Evolutionary conservation across 1,284 basidiomycete species (phyloP), one percentile per base, ranked within the genome.

Genomic region (Flammula alnicola): DNA sequence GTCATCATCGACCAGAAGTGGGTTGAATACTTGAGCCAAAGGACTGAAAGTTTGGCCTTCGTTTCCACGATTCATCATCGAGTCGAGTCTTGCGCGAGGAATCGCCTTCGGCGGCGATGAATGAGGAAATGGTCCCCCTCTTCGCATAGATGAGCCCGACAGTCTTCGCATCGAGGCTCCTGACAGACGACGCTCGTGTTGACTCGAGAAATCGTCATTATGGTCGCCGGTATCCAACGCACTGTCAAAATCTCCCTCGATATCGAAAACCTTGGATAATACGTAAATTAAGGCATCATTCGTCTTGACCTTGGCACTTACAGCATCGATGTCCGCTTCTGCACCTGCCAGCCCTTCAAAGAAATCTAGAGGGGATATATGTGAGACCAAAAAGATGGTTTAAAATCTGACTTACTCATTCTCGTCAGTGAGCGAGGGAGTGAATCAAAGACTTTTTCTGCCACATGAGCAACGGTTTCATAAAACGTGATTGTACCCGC

Each of bases 271-370:
- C 77, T 91, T 58, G 4, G 9, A 16, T 6, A 36, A 16, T 25
- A 40, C 22, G 22, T 20, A 11, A 29, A 11, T 20, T 3, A 33
- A 14, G 16, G 19, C 14, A 20, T 14, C 10, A 41, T 35, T 10
- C 37, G 43, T 6, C 37, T 16, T 20, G 4, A 12, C 27, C 14
- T 27, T 20, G 14, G 20, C 7, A 70, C 82, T 14, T 60, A 89
- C 87, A 7, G 80, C 78, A 56, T 85, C 85, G 51, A 94, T 91
- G 61, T 93, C 91, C 9, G 80, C 77, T 47, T 80, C 81, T 1
- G 84, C 79, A 1, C 91, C 91, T 25, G 80, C 84, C 22, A 90
- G 68, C 17, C 87, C 86, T 58, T 95, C 93, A 51, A 95, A 88
- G 20, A 93, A 77, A 32, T 85, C 91, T 92, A 39, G 12, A 29